Evolutionary conservation across 345 rosid genomes (phyloP).

Genomic region (Mangifera indica): DNA sequence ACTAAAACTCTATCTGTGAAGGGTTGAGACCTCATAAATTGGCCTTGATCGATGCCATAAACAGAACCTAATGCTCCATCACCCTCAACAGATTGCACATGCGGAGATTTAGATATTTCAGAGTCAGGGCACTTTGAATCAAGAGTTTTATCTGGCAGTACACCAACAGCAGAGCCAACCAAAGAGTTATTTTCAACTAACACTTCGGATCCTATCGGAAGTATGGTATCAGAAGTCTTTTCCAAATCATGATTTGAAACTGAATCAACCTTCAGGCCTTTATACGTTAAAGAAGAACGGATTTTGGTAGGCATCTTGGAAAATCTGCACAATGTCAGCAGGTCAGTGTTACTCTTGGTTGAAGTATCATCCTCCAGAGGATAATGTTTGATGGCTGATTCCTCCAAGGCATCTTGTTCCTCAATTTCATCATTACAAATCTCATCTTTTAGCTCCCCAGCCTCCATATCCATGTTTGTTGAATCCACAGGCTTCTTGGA

Average conservation of each 20-base stretch:
- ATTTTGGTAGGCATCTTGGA: constrained; percentile 81
- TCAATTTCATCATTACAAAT: constrained; percentile 35
- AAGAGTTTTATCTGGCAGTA: constrained; percentile 24
- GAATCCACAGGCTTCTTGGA: constrained; percentile 45
- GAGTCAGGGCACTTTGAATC: constrained; percentile 32
- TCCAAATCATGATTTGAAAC: constrained; percentile 41
- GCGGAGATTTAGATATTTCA: constrained; percentile 34
- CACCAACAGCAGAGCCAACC: constrained; percentile 34
- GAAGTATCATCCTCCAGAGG: constrained; percentile 34
- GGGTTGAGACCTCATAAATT: constrained; percentile 59
- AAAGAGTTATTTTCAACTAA: constrained; percentile 34
- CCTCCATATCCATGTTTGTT: constrained; percentile 30
- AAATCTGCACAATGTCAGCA: constrained; percentile 68
- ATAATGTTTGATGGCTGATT: constrained; percentile 28
- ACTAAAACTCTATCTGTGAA: constrained; percentile 49
- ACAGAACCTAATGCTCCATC: constrained; percentile 34
- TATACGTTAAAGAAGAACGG: constrained; percentile 65
- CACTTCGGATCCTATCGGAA: constrained; percentile 31
- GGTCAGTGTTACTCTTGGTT: constrained; percentile 47
- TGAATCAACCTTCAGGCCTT: constrained; percentile 38
- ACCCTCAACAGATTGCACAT: constrained; percentile 33
- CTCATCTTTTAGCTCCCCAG: constrained; percentile 44
- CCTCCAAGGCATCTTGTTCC: constrained; percentile 41
- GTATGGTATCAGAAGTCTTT: constrained; percentile 37
- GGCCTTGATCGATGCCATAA: constrained; percentile 37